Evolutionary conservation across 2,329 filamentous ascomycete genomes (phyloP).

Genomic region (Calonectria montana): DNA sequence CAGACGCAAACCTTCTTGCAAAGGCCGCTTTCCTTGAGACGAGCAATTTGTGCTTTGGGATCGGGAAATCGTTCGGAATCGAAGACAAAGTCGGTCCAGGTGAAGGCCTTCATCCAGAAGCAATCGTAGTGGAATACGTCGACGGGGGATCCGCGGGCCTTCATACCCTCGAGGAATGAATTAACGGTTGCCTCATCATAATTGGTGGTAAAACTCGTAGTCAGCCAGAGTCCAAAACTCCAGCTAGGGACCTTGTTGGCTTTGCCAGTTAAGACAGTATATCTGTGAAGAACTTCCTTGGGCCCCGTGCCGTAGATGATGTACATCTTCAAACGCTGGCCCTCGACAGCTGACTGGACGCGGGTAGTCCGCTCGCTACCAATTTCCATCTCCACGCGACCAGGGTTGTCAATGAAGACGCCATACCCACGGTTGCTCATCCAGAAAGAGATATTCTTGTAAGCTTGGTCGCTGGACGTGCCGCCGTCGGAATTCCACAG

Average conservation of each 20-base stretch:
- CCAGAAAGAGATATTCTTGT: constrained; percentile 79
- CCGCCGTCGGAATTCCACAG: constrained; percentile 75
- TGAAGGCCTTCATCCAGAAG: constrained; percentile 82
- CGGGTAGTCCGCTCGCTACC: constrained; percentile 79
- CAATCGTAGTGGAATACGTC: constrained; percentile 82
- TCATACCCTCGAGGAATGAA: constrained; percentile 77
- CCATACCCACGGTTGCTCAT: constrained; percentile 80
- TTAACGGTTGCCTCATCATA: constrained; percentile 78
- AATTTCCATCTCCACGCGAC: constrained; percentile 77
- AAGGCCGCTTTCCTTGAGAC: constrained; percentile 72
- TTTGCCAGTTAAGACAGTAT: constrained; percentile 74
- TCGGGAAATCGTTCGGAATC: constrained; percentile 76
- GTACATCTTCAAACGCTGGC: constrained; percentile 79
- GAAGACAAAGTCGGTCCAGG: constrained; percentile 82
- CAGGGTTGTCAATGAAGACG: constrained; percentile 78
- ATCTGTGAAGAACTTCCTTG: constrained; percentile 76
- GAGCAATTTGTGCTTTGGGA: constrained; percentile 70
- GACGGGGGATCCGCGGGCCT: constrained; percentile 71
- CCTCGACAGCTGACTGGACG: constrained; percentile 76
- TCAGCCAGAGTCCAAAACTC: constrained; percentile 83
- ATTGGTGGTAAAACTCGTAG: constrained; percentile 79
- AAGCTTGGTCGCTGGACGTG: constrained; percentile 76
- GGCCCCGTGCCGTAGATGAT: constrained; percentile 78
- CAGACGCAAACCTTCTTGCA: constrained; percentile 76
- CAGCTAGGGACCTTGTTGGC: constrained; percentile 75